These are phyloP conservation scores for Platanthera guangdongensis DNA, from an alignment of 106 monocot genomes.

Conservation along the genomic window DNA sequence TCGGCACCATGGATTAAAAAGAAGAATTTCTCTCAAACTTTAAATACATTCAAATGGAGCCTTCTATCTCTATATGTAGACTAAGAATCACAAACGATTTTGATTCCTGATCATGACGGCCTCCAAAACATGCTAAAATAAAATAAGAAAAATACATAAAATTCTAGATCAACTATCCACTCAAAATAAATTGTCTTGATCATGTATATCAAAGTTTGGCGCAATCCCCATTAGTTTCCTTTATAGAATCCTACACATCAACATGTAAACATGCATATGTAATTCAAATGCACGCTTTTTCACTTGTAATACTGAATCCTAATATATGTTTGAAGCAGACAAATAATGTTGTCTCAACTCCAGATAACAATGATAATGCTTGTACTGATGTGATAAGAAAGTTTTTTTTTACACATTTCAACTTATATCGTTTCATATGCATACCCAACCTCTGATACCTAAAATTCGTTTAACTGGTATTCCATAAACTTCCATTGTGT, in stretches of 20 bases:
- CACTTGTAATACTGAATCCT: not conserved
- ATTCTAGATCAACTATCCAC: too few species aligned
- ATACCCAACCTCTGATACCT: not conserved
- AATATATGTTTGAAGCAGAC: not conserved
- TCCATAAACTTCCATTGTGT: not conserved
- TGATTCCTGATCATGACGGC: too few species aligned
- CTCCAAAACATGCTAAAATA: too few species aligned
- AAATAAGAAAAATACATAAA: too few species aligned
- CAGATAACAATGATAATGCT: not conserved
- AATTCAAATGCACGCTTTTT: not conserved
- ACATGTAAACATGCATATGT: not conserved
- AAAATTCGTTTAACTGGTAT: conserved; percentile 3
- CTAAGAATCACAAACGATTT: too few species aligned
- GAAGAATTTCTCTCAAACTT: too few species aligned
- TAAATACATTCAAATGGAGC: too few species aligned
- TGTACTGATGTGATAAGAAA: not conserved
- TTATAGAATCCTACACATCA: not conserved
- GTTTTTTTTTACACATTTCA: not conserved
- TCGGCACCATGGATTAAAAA: too few species aligned
- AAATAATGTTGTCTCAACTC: not conserved
- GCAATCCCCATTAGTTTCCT: not conserved
- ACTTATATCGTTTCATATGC: not conserved
- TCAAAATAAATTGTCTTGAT: too few species aligned
- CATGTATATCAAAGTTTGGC: too few species aligned
- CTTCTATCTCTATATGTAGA: too few species aligned